Percentiles rank a stretch among this genome's conserved stretches.
phyloP scores from a whole-genome alignment of 768 basidiomycete species.

The Floccularia luteovirens region DNA sequence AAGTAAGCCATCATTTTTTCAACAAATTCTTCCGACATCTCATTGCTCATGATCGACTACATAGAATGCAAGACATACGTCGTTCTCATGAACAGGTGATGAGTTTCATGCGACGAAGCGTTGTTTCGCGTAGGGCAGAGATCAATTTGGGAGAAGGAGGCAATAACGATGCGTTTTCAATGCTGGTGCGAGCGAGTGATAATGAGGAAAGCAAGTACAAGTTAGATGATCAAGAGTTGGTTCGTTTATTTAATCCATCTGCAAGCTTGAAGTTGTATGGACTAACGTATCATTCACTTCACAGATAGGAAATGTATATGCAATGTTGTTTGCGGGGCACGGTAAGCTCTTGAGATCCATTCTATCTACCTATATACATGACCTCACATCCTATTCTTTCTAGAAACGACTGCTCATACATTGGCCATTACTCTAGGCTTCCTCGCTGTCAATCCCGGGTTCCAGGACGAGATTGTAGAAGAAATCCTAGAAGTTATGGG shows the following conservation, averaged over 20 bases:
- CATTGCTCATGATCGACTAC: background rate
- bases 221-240: constrained; percentile 27
- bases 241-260: background rate
- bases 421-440: constrained; percentile 35
- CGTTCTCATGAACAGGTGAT: background rate
- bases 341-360: background rate
- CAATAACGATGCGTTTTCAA: background rate
- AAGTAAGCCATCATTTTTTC: background rate
- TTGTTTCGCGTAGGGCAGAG: background rate
- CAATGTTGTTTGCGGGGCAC: constrained; percentile 4
- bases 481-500: constrained; percentile 29
- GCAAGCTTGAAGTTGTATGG: background rate
- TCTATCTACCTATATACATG: background rate
- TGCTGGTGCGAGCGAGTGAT: constrained; percentile 37
- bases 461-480: constrained; percentile 33
- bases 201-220: constrained; percentile 29
- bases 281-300: background rate
- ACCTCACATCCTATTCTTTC: background rate
- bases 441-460: constrained; percentile 31
- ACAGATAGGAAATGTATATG: background rate
- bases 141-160: background rate
- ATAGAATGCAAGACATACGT: background rate
- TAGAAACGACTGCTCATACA: constrained; percentile 37
- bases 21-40: too few relatives aligned
- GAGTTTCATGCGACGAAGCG: background rate